Evolutionary conservation across 2,329 filamentous ascomycete species (phyloP), one percentile per base, ranked within the genome.

Genomic region (Aspergillus sp.): DNA sequence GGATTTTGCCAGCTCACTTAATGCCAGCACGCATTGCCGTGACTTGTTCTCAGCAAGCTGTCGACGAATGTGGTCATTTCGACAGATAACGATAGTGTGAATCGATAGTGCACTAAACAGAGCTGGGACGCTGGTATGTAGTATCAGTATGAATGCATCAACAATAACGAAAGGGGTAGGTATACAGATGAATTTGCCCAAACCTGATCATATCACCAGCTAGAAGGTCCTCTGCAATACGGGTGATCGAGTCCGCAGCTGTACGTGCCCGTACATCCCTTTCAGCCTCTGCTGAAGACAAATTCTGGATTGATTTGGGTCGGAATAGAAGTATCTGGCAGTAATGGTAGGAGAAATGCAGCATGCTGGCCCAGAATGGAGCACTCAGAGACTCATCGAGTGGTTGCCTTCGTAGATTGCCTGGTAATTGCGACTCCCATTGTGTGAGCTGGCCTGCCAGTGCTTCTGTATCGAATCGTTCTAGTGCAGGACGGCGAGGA

Each of bases 21-120:
- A 33, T 5, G 54, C 57, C 10, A 60, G 41, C 46, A 60, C 52
- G 10, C 54, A 57, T 12, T 54, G 46, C n/a, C 53, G 39, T 5
- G 54, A 51, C 30, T 51, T 56, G 35, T 55, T 57, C 27, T 55
- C 53, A 2, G 53, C 57, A 1, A 60, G 43, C 42, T 60, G 48
- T 28, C 48, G 48, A 5, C 46, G 50, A 3, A 56, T 47, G 2
- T 49, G 39, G 7, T 57, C 50, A n/a, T 46, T 50, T 1, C 50
- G 53, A 27, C 54, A 56, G 19, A 60, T 58, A 30, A 53, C 50
- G 28, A 60, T 45, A 4, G 54, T 52, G 32, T 59, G 56, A 34
- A 60, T 52, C 2, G 53, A 53, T n/a, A 59, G 49, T 11, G 56
- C 53, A 7, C 46, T 48, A 34, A 57, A 57, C 5, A 55, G 35